Evolutionary conservation across 352 stramenopile genomes (phyloP), one percentile per base, ranked within the genome.

Genomic region (Pythium aristosporum): DNA sequence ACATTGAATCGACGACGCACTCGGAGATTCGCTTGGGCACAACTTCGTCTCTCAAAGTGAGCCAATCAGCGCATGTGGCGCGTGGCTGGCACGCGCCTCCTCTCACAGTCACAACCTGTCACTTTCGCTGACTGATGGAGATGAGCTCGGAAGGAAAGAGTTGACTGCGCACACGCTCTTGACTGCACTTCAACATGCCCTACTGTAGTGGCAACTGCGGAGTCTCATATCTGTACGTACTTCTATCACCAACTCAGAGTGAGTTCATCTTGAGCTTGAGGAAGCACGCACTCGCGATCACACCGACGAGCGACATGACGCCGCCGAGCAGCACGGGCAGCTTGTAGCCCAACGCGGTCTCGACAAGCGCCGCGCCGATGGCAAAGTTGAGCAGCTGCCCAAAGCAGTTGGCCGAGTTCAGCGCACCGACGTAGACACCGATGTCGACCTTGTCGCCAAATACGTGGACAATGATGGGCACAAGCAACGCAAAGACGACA

Each of bases 401-500:
- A 30, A 30, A 30, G 25, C 25, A 30, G 25, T 30, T 30, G 25
- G 25, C 25, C 37, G 81, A 91, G 69, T 91, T 91, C 21, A 91
- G 70, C 6, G 83, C 81, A 2, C 83, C 81, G 15, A 89, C 78
- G 52, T 85, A 90, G 67, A 92, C 82, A n/a, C 83, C 83, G 36
- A 91, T 70, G 5, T 85, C 71, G 4, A 73, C 63, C 0, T 71
- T 67, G 20, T 70, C 70, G 2, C 83, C 83, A 30, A 88, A 85
- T 18, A 87, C 72, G 51, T 89, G 76, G 7, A 91, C 59, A 49
- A 89, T 86, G 13, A 92, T 62, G 5, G 81, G 83, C 11, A 92
- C 82, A 30, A 91, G 77, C 58, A 92, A 72, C 6, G 83, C 73
- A 41, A 89, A 88, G 25, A 89, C 55, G 5, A 76, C 88, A 5